These are phyloP conservation scores for Phaeolepiota aurea DNA, from an alignment of 768 basidiomycete genomes.

Conservation along the genomic window DNA sequence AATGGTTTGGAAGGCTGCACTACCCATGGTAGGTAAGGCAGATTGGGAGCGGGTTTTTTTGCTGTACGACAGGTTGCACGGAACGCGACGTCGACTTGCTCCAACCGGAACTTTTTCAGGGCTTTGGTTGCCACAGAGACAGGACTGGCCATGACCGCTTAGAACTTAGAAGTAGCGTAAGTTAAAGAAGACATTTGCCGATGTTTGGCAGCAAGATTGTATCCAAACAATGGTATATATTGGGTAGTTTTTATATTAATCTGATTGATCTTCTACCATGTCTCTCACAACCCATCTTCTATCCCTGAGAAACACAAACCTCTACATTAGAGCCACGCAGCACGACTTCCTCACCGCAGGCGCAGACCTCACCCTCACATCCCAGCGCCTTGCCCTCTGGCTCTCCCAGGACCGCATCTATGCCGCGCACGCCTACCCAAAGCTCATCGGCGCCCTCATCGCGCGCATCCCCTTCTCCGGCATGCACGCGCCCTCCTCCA, in stretches of 20 bases:
- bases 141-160: slow-evolving; percentile 1
- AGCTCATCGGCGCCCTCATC: slow-evolving; percentile 62
- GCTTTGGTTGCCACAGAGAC: slow-evolving; percentile 13
- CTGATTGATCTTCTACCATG: slow-evolving; percentile 2
- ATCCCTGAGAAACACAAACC: slow-evolving; percentile 21
- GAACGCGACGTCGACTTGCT: no score
- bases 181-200: not conserved
- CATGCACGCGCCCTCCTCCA: slow-evolving; percentile 18
- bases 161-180: not conserved
- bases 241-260: slow-evolving; percentile 2
- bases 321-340: slow-evolving; percentile 39
- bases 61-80: no score
- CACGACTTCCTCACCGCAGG: slow-evolving; percentile 57
- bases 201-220: slow-evolving; percentile 1
- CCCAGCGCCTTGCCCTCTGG: slow-evolving; percentile 46
- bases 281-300: not conserved
- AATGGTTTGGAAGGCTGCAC: no score
- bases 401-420: slow-evolving; percentile 70
- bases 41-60: no score
- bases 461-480: slow-evolving; percentile 45
- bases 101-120: slow-evolving; percentile 35
- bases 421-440: slow-evolving; percentile 66
- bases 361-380: slow-evolving; percentile 39
- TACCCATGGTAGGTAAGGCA: no score
- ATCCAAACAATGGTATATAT: not conserved